Percentiles rank a stretch among this genome's conserved stretches.
These are phyloP conservation scores for Heracleum sosnowskyi DNA, from an alignment of 129 eudicot genomes.

Conservation along the genomic window DNA sequence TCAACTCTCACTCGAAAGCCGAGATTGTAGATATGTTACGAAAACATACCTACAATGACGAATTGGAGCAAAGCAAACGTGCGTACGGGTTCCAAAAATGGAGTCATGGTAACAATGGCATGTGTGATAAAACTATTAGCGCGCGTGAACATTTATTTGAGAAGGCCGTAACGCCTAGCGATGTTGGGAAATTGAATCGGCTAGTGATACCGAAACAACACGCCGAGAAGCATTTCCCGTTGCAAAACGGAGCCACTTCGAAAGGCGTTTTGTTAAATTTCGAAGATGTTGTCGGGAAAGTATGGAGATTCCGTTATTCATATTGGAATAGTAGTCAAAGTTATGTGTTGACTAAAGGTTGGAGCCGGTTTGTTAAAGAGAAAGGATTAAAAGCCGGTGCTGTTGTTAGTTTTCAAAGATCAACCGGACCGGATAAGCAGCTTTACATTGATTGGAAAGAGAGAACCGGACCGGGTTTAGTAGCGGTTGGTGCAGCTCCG, in stretches of 20 bases:
- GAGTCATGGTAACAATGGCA: not conserved
- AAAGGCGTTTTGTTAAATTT: slow-evolving; percentile 79
- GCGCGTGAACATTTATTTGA: slow-evolving; percentile 55
- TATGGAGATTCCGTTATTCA: slow-evolving; percentile 85
- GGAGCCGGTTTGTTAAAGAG: slow-evolving; percentile 98
- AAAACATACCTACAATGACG: slow-evolving; percentile 79
- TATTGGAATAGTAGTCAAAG: slow-evolving; percentile 96
- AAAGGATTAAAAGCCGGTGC: slow-evolving; percentile 76
- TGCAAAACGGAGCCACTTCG: slow-evolving; percentile 45
- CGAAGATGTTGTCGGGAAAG: slow-evolving; percentile 66
- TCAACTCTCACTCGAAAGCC: slow-evolving; percentile 63
- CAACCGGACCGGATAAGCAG: slow-evolving; percentile 59
- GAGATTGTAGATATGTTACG: slow-evolving; percentile 91
- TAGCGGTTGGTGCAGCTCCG: not conserved
- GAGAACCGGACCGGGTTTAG: slow-evolving; percentile 25
- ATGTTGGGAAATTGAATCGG: slow-evolving; percentile 85
- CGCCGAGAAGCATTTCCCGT: slow-evolving; percentile 86
- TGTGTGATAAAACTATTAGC: not conserved
- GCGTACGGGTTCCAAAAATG: not conserved
- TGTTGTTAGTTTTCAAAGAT: slow-evolving; percentile 60
- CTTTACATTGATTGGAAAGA: slow-evolving; percentile 71
- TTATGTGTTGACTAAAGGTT: slow-evolving; percentile 86
- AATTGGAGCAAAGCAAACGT: slow-evolving; percentile 52
- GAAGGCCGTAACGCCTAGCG: slow-evolving; percentile 82
- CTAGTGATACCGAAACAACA: slow-evolving; percentile 87